Evolutionary conservation across 306 rosid species (phyloP).

Genomic region (Vicia sativa): DNA sequence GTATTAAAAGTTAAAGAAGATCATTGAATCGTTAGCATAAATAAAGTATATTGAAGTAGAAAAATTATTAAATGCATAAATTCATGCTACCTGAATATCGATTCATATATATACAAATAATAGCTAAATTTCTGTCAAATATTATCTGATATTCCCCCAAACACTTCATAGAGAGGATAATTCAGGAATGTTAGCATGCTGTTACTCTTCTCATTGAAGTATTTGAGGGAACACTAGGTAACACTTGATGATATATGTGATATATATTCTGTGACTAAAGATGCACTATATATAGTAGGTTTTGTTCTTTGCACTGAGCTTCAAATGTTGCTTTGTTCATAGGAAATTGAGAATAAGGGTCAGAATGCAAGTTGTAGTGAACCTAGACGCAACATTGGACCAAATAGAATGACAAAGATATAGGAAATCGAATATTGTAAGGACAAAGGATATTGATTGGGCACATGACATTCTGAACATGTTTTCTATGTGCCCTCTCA

Average conservation of each 20-base stretch:
- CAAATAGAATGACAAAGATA: background rate
- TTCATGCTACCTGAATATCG: background rate
- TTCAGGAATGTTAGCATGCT: background rate
- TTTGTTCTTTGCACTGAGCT: constrained; percentile 26
- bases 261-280: background rate
- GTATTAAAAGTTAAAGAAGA: too few relatives aligned
- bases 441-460: constrained; percentile 31
- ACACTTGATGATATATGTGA: constrained; percentile 5
- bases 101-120: background rate
- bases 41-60: too few relatives aligned
- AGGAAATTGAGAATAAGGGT: background rate
- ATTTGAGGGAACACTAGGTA: constrained; percentile 22
- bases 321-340: constrained; percentile 37
- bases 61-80: background rate
- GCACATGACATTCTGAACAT: constrained; percentile 41
- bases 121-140: background rate
- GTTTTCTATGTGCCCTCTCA: background rate
- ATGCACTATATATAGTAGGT: constrained; percentile 22
- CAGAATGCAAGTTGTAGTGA: constrained; percentile 37
- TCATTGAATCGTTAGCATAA: too few relatives aligned
- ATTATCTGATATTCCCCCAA: background rate
- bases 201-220: background rate
- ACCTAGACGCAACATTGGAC: constrained; percentile 50
- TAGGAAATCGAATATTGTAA: constrained; percentile 31
- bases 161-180: background rate